Evolutionary conservation across 352 stramenopile species (phyloP).

Genomic region (Globisporangium lucens): DNA sequence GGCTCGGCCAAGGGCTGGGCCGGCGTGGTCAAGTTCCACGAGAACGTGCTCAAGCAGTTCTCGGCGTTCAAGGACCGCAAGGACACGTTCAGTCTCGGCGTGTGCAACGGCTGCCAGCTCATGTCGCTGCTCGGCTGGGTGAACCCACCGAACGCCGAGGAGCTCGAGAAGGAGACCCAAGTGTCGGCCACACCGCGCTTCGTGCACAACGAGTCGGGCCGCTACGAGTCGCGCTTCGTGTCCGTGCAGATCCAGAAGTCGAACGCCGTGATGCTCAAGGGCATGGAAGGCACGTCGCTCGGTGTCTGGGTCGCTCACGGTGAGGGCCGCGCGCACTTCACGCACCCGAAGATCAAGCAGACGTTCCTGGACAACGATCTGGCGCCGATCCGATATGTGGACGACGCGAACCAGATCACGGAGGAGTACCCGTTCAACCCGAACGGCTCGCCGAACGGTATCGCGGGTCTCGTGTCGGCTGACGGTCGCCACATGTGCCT

Average conservation of each 20-base stretch:
- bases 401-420: conserved; percentile 94
- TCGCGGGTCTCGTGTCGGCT: conserved; percentile 95
- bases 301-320: conserved; percentile 97
- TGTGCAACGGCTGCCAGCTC: conserved; percentile 99
- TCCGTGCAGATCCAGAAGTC: conserved; percentile 95
- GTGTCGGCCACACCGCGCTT: conserved; percentile 89
- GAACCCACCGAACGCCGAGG: conserved; percentile 49
- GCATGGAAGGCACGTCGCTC: conserved; percentile 96
- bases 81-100: conserved; percentile 98
- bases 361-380: conserved; percentile 89
- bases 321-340: conserved; percentile 95
- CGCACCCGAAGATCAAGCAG: conserved; percentile 88
- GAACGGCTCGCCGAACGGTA: conserved; percentile 96
- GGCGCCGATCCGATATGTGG: conserved; percentile 96
- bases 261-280: conserved; percentile 96
- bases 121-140: conserved; percentile 99
- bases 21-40: conserved; percentile 97
- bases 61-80: conserved; percentile 92
- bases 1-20: conserved; percentile 99
- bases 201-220: conserved; percentile 96
- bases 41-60: conserved; percentile 95
- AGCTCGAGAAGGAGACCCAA: conserved; percentile 53
- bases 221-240: conserved; percentile 97
- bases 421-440: conserved; percentile 99
- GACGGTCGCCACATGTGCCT: conserved; percentile 98